Base-by-base conservation (phyloP, 345 rosid species). In the Corymbia maculata region DNA sequence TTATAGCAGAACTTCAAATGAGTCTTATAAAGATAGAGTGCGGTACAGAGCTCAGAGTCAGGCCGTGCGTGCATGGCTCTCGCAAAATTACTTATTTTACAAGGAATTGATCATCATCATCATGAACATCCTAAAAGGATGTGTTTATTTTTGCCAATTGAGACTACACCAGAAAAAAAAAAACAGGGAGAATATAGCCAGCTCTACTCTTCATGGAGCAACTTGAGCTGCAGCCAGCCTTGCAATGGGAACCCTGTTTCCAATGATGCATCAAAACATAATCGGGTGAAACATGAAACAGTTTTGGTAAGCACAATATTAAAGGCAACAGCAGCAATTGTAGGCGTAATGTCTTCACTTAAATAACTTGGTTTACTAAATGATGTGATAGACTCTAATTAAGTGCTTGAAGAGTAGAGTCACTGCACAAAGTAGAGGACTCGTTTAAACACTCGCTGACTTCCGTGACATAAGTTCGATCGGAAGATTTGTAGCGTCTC, bases 141-240 rank as follows among this genome's bases (percentile, higher is more conserved):
- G 47, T 36, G 44, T 70, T 36, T 36, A 36, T 17, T 70, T 36
- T 70, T 19, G 47, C 44, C 13, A 36, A 36, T 5, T 2, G 44
- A 36, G 0, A 8, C 45, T 36, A 17, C 42, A 9, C 42, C 9
- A 14, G 17, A 64, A 70, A 17, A 1, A 70, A 11, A 9, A 36
- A 36, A 36, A 36, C 42, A 36, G 42, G 13, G 47, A 70, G 47
- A 36, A n/a, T 32, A 14, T 26, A 30, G 53, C 22, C 86, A 85
- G n/a, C 86, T 85, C 84, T 70, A 26, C 86, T 64, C 87, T 90
- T 95, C 92, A 92, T 45, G 88, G 93, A 61, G 93, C 96, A 88
- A 90, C 97, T 89, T 96, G 98, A 86, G 97, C 98, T 88, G 98
- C 98, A 79, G 98, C 98, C 66, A 96, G 91, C 96, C 98, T 96